Evolutionary conservation across 2,329 filamentous ascomycete genomes (phyloP), one percentile per base, ranked within the genome.

Genomic region (Colletotrichum tropicicola): DNA sequence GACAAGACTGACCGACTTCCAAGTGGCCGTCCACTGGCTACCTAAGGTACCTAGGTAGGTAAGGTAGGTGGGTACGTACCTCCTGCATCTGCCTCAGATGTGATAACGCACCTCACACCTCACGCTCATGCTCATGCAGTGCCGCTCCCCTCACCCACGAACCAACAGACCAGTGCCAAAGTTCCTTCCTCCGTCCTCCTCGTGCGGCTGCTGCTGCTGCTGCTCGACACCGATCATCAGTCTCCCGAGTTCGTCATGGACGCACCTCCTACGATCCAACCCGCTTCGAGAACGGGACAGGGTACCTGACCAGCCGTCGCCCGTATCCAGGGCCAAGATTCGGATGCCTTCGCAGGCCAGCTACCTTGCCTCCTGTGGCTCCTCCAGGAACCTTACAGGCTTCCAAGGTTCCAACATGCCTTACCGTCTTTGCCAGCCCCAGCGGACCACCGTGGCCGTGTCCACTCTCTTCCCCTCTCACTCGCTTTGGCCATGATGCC

Each of bases 61-160:
- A n/a, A n/a, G n/a, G n/a, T n/a, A n/a, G n/a, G n/a, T n/a, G n/a
- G n/a, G n/a, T n/a, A 19, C 41, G 13, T 25, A n/a, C 3, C 41
- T n/a, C n/a, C 47, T 64, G 56, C 47, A 53, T 60, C 55, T 60
- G n/a, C 39, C 39, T 43, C 39, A 61, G 61, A 65, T 65, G 61
- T 55, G 57, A 51, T 44, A 61, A 65, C 56, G 49, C 49, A 61
- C 43, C 49, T 55, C 56, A 28, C 47, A 28, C 28, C 28, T 30
- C 32, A 35, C 32, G 32, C 32, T 35, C 32, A 12, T 12, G 12
- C 32, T 57, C 44, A 39, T 58, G 27, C 61, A 49, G 35, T 60
- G 57, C 41, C 57, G 48, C 61, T 54, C 35, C 41, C 47, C 28
- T 55, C 41, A 43, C 56, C 41, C 35, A 54, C 32, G 19, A 64